A percentile compares a stretch with the other conserved stretches of the same genome.
Conservation (phyloP, 768 basidiomycete genomes). For the Tulasnella sp. region DNA sequence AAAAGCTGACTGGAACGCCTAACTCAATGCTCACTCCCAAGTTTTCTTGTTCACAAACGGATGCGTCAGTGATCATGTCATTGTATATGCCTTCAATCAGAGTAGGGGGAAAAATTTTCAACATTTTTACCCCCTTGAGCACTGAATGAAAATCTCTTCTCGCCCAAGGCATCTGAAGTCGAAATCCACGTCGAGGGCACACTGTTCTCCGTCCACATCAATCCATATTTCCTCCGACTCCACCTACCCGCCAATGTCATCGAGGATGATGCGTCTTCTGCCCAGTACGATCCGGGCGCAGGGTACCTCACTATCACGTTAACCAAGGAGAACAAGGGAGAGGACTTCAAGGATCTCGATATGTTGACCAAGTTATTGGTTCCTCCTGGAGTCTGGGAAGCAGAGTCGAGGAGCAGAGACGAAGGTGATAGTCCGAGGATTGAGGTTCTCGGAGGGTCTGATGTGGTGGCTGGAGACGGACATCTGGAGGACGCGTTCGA, state of each 20-base stretch:
- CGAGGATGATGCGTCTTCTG: slow-evolving; percentile 57
- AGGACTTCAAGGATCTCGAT: slow-evolving; percentile 67
- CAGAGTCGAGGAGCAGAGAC: neutral
- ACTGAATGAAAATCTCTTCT: slow-evolving; percentile 5
- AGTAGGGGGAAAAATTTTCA: slow-evolving; percentile 22
- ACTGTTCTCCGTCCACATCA: slow-evolving; percentile 61
- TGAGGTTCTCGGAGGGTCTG: slow-evolving; percentile 16
- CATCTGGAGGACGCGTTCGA: neutral
- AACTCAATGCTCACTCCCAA: slow-evolving; percentile 71
- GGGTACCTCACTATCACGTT: slow-evolving; percentile 68
- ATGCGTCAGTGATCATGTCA: slow-evolving; percentile 41
- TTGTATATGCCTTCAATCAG: slow-evolving; percentile 65
- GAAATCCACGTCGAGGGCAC: slow-evolving; percentile 65
- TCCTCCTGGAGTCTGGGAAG: slow-evolving; percentile 32
- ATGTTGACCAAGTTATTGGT: slow-evolving; percentile 66
- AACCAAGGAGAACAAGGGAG: slow-evolving; percentile 53
- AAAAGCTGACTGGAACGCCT: no score
- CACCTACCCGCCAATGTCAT: slow-evolving; percentile 58
- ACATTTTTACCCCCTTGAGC: neutral
- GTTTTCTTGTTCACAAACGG: slow-evolving; percentile 58
- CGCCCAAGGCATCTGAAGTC: slow-evolving; percentile 59
- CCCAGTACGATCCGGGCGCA: slow-evolving; percentile 62
- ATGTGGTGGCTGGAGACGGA: neutral
- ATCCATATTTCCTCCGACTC: slow-evolving; percentile 75
- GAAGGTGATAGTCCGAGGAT: slow-evolving; percentile 4